Base-by-base conservation (phyloP, 2,329 filamentous ascomycete species). In the Alternaria panax region DNA sequence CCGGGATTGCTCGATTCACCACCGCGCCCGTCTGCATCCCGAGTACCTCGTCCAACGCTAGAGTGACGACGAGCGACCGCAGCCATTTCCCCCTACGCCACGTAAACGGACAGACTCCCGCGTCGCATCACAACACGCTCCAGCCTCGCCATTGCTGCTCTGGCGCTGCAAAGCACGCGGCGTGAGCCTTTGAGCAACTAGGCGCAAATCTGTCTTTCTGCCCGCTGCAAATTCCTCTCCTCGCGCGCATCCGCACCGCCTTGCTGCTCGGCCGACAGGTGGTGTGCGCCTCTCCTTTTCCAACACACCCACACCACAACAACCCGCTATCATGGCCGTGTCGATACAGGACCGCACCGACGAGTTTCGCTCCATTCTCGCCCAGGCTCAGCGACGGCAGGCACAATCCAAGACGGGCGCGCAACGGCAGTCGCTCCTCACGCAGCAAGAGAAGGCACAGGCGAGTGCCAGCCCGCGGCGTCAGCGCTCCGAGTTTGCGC, bases 321-420 rank as follows among this genome's bases (percentile, higher is more conserved):
- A 57, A 54, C 53, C 53, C 52, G 36, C 68, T 68, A 79, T 75
- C 65, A 87, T 86, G 83, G 80, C 84, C 60, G 81, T 83, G 54
- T 94, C 93, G 51, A 96, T 98, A 78, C 95, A 99, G 84, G 95
- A 99, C 83, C 92, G 95, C 75, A 99, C 95, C 58, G 86, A 88
- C 75, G 95, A 99, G 85, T 99, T 99, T 85, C 90, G 90, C 78
- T 91, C 93, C 65, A 96, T 98, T 73, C 87, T 98, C 63, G 84
- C 87, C 45, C 92, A 96, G 77, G 91, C 92, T 51, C 92, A 96
- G 80, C 91, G 90, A 75, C 87, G 89, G 65, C 88, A 95, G 73
- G 88, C 89, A 30, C 86, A 89, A 11, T 88, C 87, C 60, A 97
- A 96, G 81, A 74, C 90, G 51, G 88, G 91, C 71, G 85, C 90